These are phyloP conservation scores for Nakazawaea anatomiae DNA, from an alignment of 805 yeast species.

Conservation along the genomic window DNA sequence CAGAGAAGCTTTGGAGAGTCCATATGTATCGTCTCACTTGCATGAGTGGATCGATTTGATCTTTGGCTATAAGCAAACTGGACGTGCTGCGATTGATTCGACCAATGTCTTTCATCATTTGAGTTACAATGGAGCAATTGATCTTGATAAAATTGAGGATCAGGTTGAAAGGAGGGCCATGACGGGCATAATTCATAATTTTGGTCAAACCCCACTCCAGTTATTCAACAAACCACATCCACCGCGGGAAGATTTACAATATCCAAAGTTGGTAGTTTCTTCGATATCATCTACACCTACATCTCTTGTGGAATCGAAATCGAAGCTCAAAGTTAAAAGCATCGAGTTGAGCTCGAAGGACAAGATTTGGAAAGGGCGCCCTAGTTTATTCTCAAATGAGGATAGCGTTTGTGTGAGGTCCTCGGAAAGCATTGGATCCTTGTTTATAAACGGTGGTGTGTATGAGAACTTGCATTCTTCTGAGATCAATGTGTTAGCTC, in stretches of 20 bases:
- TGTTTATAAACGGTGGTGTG: slow-evolving; percentile 32
- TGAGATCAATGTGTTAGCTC: slow-evolving; percentile 31
- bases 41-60: slow-evolving; percentile 84
- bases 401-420: slow-evolving; percentile 8
- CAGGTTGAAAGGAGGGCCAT: slow-evolving; percentile 69
- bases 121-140: slow-evolving; percentile 80
- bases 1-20: slow-evolving; percentile 79
- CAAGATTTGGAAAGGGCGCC: slow-evolving; percentile 49
- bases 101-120: slow-evolving; percentile 78
- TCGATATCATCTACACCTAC: slow-evolving; percentile 29
- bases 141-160: slow-evolving; percentile 68
- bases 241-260: slow-evolving; percentile 30
- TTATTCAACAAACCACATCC: slow-evolving; percentile 69
- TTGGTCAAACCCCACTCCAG: slow-evolving; percentile 85
- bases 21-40: slow-evolving; percentile 68
- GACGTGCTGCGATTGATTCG: slow-evolving; percentile 57
- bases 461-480: slow-evolving; percentile 38
- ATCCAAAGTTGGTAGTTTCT: slow-evolving; percentile 28
- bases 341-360: slow-evolving; percentile 37
- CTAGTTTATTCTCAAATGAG: slow-evolving; percentile 22
- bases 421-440: slow-evolving; percentile 7
- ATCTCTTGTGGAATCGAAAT: slow-evolving; percentile 36
- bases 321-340: slow-evolving; percentile 32
- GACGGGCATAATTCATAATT: slow-evolving; percentile 82
- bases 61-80: slow-evolving; percentile 77